Evolutionary conservation across 306 rosid species (phyloP).

Genomic region (Amphicarpaea edgeworthii): DNA sequence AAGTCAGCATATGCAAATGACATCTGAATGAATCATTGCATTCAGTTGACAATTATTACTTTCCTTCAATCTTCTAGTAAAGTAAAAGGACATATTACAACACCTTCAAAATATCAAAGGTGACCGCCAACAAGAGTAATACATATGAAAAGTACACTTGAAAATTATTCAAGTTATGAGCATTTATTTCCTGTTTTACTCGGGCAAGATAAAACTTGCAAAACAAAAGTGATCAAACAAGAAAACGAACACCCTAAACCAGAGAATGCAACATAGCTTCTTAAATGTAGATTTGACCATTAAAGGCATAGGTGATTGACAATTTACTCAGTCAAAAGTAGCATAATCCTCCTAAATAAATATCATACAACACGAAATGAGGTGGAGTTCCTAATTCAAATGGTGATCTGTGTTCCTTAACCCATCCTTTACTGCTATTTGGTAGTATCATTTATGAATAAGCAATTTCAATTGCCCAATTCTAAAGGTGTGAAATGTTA

Average conservation of each 20-base stretch:
- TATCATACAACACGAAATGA: not conserved
- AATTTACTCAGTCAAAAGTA: not conserved
- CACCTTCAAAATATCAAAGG: not conserved
- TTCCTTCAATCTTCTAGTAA: not conserved
- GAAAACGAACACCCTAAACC: not conserved
- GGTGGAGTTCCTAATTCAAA: not conserved
- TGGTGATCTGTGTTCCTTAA: not conserved
- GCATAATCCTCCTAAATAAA: slow-evolving; percentile 2
- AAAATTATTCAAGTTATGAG: not conserved
- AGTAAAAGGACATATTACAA: not conserved
- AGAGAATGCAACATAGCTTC: not conserved
- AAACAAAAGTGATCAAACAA: not conserved
- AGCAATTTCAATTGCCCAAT: slow-evolving; percentile 8
- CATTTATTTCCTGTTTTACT: not conserved
- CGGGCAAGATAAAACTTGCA: slow-evolving; percentile 4
- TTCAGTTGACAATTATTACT: not conserved
- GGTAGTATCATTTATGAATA: slow-evolving; percentile 16
- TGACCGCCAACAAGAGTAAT: slow-evolving; percentile 8
- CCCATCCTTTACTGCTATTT: slow-evolving; percentile 2
- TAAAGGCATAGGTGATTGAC: not conserved
- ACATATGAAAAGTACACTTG: not conserved
- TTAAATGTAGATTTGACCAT: not conserved
- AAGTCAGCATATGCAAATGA: slow-evolving; percentile 6
- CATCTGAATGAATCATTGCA: not conserved
- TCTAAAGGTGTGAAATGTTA: not conserved